Conservation (phyloP, 495 filamentous ascomycete genomes). For the Daldinia caldariorum region DNA sequence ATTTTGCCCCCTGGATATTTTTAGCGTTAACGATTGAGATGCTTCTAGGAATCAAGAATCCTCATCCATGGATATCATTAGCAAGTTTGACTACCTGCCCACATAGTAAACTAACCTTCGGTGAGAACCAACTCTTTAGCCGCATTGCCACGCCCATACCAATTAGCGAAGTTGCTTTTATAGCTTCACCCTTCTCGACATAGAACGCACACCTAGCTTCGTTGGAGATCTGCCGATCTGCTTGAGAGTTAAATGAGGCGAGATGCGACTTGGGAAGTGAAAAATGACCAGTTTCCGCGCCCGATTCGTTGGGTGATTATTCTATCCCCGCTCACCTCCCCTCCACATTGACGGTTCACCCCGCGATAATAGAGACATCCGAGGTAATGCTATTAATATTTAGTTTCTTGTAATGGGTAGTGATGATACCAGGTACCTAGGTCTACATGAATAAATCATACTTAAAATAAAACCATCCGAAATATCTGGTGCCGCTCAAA, state of each 20-base stretch:
- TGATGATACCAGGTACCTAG: not conserved
- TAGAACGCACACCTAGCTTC: not conserved
- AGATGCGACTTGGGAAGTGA: constrained; percentile 8
- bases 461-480: not conserved
- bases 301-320: constrained; percentile 36
- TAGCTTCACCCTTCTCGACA: not conserved
- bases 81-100: not conserved
- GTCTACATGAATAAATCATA: not conserved
- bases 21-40: not conserved
- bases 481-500: not conserved
- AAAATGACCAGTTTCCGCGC: constrained; percentile 2
- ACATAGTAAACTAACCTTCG: too few relatives aligned
- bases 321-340: constrained; percentile 23
- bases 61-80: not conserved
- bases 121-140: not conserved
- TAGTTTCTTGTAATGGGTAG: not conserved
- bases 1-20: too few relatives aligned
- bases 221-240: constrained; percentile 1
- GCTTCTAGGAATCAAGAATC: not conserved
- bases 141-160: not conserved
- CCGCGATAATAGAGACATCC: constrained; percentile 19
- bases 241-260: not conserved
- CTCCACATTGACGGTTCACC: constrained; percentile 33
- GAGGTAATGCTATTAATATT: constrained; percentile 23
- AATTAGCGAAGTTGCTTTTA: not conserved